Percentiles rank a stretch among this genome's conserved stretches.
Conservation (phyloP, 768 basidiomycete genomes). For the Pholiota microspora region DNA sequence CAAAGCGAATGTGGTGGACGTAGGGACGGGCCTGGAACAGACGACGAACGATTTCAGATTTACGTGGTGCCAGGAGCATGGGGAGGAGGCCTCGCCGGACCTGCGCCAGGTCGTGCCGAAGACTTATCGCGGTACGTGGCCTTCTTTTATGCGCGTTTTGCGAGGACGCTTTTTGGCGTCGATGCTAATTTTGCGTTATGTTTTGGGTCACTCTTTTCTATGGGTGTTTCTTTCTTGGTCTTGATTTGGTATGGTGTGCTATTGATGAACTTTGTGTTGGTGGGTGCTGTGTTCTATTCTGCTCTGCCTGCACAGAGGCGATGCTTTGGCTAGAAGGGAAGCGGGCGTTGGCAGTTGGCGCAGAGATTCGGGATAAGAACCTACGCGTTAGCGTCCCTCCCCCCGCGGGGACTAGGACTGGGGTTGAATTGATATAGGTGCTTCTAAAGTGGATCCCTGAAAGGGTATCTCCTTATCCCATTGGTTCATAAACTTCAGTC, state of each 20-base stretch:
- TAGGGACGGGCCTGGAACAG: conserved; percentile 59
- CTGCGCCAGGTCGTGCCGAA: conserved; percentile 56
- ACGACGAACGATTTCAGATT: conserved; percentile 78
- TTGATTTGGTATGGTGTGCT: not conserved
- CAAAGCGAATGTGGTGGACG: conserved; percentile 69
- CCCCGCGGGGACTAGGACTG: no score
- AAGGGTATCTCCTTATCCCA: no score
- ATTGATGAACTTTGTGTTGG: not conserved
- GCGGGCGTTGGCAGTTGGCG: conserved; percentile 67
- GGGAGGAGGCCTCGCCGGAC: conserved; percentile 23
- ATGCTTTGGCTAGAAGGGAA: conserved; percentile 85
- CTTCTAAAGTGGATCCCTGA: not conserved
- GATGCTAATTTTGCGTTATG: no score
- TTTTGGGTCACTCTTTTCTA: no score
- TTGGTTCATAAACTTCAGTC: no score
- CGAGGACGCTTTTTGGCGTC: no score
- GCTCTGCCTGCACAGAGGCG: conserved; percentile 57
- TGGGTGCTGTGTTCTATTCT: conserved; percentile 1
- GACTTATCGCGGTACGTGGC: conserved; percentile 61
- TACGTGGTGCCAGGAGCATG: conserved; percentile 55
- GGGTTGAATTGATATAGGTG: not conserved
- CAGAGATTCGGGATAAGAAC: conserved; percentile 45
- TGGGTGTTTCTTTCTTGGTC: no score
- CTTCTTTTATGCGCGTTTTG: not conserved
- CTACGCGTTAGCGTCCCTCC: not conserved